These are phyloP conservation scores for Drechslera avenae DNA, from an alignment of 2,329 filamentous ascomycete genomes.

Conservation along the genomic window DNA sequence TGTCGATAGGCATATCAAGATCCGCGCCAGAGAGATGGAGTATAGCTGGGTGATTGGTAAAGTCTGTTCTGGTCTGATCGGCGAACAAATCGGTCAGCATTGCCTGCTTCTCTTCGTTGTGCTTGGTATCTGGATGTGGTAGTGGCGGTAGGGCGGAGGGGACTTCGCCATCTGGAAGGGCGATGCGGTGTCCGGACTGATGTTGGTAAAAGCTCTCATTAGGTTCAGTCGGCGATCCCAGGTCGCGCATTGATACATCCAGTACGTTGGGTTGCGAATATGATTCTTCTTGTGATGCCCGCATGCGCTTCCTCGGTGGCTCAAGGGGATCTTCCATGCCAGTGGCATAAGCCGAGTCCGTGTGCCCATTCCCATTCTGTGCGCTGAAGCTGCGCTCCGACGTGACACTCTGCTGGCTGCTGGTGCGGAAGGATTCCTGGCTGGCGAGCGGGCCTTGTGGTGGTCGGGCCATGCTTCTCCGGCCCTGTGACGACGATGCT, in stretches of 20 bases:
- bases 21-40: constrained; percentile 76
- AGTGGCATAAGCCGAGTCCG: constrained; percentile 72
- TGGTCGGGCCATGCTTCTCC: constrained; percentile 72
- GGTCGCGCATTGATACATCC: constrained; percentile 63
- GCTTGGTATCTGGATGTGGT: constrained; percentile 61
- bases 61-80: constrained; percentile 68
- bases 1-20: constrained; percentile 89
- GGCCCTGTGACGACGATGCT: constrained; percentile 66
- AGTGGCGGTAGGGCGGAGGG: constrained; percentile 69
- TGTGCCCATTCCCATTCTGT: constrained; percentile 53
- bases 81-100: constrained; percentile 74
- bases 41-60: constrained; percentile 76
- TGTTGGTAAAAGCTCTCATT: constrained; percentile 71
- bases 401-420: constrained; percentile 79
- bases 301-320: constrained; percentile 79
- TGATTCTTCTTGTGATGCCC: constrained; percentile 53
- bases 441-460: constrained; percentile 68
- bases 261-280: constrained; percentile 54
- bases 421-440: constrained; percentile 69
- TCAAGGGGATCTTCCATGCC: constrained; percentile 64
- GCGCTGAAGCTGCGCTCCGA: constrained; percentile 75
- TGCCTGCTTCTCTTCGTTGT: constrained; percentile 79
- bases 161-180: constrained; percentile 57
- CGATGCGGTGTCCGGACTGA: constrained; percentile 54
- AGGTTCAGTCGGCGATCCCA: constrained; percentile 73